Percentiles rank a stretch among this genome's conserved stretches.
These are phyloP conservation scores for Kalmanozyma brasiliensis DNA, from an alignment of 1,284 basidiomycete species.

Conservation along the genomic window DNA sequence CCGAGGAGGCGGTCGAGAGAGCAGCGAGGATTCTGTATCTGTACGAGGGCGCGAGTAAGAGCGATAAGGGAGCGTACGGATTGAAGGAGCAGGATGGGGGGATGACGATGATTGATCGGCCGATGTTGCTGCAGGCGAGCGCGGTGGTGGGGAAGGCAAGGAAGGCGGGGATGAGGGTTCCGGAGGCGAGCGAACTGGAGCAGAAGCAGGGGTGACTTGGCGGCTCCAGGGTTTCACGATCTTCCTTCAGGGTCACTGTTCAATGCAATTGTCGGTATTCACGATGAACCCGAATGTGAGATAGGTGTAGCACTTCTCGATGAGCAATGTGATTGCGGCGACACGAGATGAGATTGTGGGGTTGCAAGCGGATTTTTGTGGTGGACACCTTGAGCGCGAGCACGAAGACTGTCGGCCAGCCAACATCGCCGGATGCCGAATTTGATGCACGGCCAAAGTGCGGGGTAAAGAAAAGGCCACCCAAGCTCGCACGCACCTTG, in stretches of 20 bases:
- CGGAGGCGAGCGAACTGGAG: constrained; percentile 57
- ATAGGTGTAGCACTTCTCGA: too few relatives aligned
- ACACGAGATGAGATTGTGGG: background rate
- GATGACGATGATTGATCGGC: constrained; percentile 78
- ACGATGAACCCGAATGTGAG: too few relatives aligned
- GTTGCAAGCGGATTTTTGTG: constrained; percentile 5
- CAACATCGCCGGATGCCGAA: background rate
- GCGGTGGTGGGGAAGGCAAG: constrained; percentile 75
- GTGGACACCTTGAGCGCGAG: background rate
- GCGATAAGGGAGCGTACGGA: constrained; percentile 75
- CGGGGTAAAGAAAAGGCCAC: constrained; percentile 15
- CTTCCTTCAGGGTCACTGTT: too few relatives aligned
- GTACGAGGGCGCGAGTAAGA: constrained; percentile 69
- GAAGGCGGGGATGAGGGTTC: constrained; percentile 76
- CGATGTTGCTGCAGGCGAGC: constrained; percentile 71
- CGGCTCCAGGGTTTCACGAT: too few relatives aligned
- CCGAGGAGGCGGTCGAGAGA: constrained; percentile 78
- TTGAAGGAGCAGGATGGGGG: constrained; percentile 72
- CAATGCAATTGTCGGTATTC: too few relatives aligned
- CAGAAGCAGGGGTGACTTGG: constrained; percentile 3
- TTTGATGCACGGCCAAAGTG: background rate
- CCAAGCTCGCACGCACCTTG: background rate
- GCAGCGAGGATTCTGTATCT: constrained; percentile 76
- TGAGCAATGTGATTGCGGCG: background rate
- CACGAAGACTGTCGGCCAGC: too few relatives aligned